Evolutionary conservation across 1,284 basidiomycete genomes (phyloP).

Genomic region (Prillingera fragicola): DNA sequence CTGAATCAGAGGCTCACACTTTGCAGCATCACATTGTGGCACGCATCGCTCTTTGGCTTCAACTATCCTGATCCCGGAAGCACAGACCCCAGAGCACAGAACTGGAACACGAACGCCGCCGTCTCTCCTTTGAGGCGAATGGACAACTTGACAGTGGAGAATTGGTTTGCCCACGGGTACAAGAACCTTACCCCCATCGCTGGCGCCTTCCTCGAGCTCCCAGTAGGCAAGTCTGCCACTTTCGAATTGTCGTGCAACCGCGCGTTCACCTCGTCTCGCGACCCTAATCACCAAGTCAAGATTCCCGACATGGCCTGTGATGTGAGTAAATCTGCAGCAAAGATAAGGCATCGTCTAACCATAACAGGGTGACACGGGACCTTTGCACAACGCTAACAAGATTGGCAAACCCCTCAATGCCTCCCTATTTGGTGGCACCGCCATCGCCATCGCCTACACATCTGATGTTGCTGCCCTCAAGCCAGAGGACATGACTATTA

Average conservation of each 20-base stretch:
- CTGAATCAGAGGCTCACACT: too few species aligned
- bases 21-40: slow-evolving; percentile 2
- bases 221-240: too few species aligned
- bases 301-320: slow-evolving; percentile 1
- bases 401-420: slow-evolving; percentile 47
- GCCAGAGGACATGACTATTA: neutral
- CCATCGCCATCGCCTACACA: slow-evolving; percentile 13
- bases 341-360: too few species aligned
- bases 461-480: slow-evolving; percentile 2
- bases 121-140: neutral
- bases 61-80: slow-evolving; percentile 2
- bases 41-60: neutral
- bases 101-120: neutral
- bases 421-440: slow-evolving; percentile 32
- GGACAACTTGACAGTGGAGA: neutral
- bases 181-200: too few species aligned
- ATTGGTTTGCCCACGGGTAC: too few species aligned
- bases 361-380: too few species aligned
- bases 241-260: too few species aligned
- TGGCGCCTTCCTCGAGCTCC: too few species aligned
- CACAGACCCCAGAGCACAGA: neutral
- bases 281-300: slow-evolving; percentile 2
- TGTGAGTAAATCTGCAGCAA: too few species aligned
- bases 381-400: neutral
- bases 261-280: slow-evolving; percentile 6